Conservation (phyloP, 345 rosid genomes). For the Zanthoxylum bungeanum region DNA sequence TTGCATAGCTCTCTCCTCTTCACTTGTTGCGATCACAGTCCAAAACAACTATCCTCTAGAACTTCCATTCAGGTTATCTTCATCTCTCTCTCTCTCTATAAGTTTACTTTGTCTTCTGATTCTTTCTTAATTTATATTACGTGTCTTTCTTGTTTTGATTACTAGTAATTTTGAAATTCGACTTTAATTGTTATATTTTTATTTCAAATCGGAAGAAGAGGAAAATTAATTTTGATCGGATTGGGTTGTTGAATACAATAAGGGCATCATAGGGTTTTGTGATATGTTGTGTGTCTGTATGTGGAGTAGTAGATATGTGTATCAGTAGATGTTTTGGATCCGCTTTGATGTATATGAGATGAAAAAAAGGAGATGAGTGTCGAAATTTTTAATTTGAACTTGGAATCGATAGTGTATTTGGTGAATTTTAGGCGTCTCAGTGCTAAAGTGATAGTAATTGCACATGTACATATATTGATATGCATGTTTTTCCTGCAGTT, state of each 20-base stretch:
- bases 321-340: not conserved
- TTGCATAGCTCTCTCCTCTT: constrained; percentile 52
- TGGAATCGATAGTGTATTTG: not conserved
- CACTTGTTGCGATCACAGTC: constrained; percentile 63
- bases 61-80: constrained; percentile 46
- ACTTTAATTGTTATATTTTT: not conserved
- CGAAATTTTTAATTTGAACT: not conserved
- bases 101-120: not conserved
- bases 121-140: not conserved
- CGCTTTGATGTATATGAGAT: not conserved
- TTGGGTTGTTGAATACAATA: not conserved
- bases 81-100: not conserved
- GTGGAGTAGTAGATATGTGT: not conserved
- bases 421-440: not conserved
- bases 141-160: not conserved
- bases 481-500: not conserved
- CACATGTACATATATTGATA: too few relatives aligned
- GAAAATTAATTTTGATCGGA: not conserved
- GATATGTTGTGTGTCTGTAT: too few relatives aligned
- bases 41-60: constrained; percentile 38
- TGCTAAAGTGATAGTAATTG: too few relatives aligned
- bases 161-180: not conserved
- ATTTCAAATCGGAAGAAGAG: not conserved
- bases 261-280: too few relatives aligned
- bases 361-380: not conserved